These are phyloP conservation scores for Calonectria multiphialidica DNA, from an alignment of 2,329 filamentous ascomycete genomes.

Conservation along the genomic window DNA sequence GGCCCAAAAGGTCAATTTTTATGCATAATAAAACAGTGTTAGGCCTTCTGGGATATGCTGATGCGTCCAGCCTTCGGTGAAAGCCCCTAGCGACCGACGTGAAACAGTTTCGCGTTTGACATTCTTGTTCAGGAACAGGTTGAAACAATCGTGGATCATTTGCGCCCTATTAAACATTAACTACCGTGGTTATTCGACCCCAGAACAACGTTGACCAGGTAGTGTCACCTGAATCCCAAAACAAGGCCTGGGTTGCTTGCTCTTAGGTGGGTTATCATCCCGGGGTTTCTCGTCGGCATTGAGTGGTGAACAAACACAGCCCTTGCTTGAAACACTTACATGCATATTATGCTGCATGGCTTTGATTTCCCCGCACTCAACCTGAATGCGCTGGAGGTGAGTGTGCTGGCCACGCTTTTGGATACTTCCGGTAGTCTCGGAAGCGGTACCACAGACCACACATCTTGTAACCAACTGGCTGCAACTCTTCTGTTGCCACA, in stretches of 20 bases:
- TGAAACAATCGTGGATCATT: background rate
- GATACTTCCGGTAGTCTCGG: no score
- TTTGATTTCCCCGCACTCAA: background rate
- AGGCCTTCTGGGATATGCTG: background rate
- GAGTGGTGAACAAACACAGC: background rate
- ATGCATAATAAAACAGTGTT: background rate
- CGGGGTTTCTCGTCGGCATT: no score
- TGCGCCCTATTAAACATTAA: background rate
- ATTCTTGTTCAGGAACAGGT: background rate
- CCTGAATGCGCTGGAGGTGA: background rate
- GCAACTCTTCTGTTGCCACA: no score
- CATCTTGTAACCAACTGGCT: background rate
- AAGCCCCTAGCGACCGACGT: background rate
- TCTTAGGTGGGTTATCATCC: background rate
- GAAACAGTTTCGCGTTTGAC: conserved; percentile 6
- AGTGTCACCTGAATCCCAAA: background rate
- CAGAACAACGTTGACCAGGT: background rate
- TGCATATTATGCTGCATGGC: background rate
- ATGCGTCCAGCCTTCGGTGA: background rate
- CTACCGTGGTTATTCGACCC: background rate
- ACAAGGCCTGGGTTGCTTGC: background rate
- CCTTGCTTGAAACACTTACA: background rate
- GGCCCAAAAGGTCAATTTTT: background rate
- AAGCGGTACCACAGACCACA: background rate
- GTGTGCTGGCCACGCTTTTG: background rate